A percentile compares a stretch with the other conserved stretches of the same genome.
Evolutionary conservation across 352 stramenopile species (phyloP).

Genomic region (Globisporangium apiculatum): DNA sequence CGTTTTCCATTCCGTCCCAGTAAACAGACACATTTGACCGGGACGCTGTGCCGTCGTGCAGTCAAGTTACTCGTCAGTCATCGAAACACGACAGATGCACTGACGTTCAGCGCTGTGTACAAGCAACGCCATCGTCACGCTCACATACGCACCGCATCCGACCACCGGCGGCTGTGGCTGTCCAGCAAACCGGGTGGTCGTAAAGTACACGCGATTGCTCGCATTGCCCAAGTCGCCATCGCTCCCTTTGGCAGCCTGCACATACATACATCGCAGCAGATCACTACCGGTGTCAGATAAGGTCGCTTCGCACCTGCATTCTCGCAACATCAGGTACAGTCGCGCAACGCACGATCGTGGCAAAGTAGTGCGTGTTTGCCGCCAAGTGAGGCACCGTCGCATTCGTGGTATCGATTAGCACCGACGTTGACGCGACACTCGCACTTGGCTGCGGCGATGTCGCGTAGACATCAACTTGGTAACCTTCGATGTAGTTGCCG

Average conservation of each 20-base stretch:
- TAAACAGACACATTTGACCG: constrained; percentile 21
- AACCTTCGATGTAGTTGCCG: constrained; percentile 32
- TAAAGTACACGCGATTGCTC: constrained; percentile 37
- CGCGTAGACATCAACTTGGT: constrained; percentile 20
- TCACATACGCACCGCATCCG: constrained; percentile 37
- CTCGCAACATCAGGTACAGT: background rate
- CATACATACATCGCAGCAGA: background rate
- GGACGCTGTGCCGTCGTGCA: constrained; percentile 19
- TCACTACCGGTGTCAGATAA: background rate
- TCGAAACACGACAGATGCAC: too few species aligned
- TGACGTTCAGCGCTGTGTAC: too few species aligned
- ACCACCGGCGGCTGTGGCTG: constrained; percentile 37
- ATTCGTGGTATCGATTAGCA: constrained; percentile 16
- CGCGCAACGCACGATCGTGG: constrained; percentile 32
- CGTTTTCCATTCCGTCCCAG: constrained; percentile 22
- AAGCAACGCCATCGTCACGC: background rate
- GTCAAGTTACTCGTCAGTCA: background rate
- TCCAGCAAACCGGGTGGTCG: constrained; percentile 18
- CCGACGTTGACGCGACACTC: constrained; percentile 1
- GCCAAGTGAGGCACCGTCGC: constrained; percentile 18
- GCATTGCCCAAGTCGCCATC: constrained; percentile 19
- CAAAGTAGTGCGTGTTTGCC: constrained; percentile 26
- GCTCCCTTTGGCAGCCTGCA: constrained; percentile 22
- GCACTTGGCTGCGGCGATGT: background rate
- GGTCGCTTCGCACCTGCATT: background rate